A percentile compares a stretch with the other conserved stretches of the same genome.
Conservation (phyloP, 495 filamentous ascomycete species). For the Aspergillus cavernicola region DNA sequence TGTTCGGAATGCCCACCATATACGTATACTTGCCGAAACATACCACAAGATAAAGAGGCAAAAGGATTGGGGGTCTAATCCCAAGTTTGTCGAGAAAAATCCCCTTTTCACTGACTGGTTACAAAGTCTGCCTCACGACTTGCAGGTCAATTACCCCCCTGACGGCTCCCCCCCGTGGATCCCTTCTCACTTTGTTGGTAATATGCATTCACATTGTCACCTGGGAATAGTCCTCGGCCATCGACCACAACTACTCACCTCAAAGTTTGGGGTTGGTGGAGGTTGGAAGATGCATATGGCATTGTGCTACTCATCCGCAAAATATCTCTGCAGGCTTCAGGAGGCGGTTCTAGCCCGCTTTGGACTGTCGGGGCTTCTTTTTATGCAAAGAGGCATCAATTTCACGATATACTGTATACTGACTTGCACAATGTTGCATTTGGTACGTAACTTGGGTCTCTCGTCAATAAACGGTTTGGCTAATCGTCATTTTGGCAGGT, state of each 20-base stretch:
- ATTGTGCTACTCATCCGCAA: constrained; percentile 82
- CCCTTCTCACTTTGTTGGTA: constrained; percentile 84
- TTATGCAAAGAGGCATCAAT: constrained; percentile 93
- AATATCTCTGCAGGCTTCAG: constrained; percentile 84
- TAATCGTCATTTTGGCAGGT: constrained; percentile 55
- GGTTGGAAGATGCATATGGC: constrained; percentile 87
- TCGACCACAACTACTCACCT: constrained; percentile 76
- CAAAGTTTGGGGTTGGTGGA: constrained; percentile 67
- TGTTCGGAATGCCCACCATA: constrained; percentile 69
- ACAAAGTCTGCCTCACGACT: constrained; percentile 69
- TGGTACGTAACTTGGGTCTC: constrained; percentile 57
- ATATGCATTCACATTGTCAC: constrained; percentile 91
- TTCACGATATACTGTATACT: constrained; percentile 91
- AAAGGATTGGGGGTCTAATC: constrained; percentile 87
- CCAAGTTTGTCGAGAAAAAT: constrained; percentile 75
- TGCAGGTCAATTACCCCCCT: constrained; percentile 72
- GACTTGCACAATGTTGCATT: constrained; percentile 91
- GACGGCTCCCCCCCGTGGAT: constrained; percentile 83
- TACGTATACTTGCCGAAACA: constrained; percentile 69
- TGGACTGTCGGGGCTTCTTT: constrained; percentile 76
- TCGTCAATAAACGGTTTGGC: background rate
- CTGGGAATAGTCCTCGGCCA: constrained; percentile 84
- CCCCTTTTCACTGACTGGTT: constrained; percentile 72
- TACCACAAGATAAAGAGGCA: constrained; percentile 76
- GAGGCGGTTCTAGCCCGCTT: constrained; percentile 77